phyloP scores from a whole-genome alignment of 352 stramenopile species.

The Pythium chondricola region DNA sequence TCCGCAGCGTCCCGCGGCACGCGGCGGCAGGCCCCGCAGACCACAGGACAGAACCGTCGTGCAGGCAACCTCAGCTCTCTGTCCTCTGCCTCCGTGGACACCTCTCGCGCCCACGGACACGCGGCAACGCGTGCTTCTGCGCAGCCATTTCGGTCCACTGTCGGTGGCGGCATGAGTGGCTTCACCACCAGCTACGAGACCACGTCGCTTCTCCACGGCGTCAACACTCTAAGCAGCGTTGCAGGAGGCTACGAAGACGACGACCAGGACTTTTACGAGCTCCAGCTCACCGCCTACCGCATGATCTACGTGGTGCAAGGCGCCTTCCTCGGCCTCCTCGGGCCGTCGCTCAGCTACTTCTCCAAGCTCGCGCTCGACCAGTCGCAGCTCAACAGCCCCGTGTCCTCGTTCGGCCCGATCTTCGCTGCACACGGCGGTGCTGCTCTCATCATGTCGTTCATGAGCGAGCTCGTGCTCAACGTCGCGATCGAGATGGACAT shows the following conservation, averaged over 20 bases:
- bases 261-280: slow-evolving; percentile 29
- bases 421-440: slow-evolving; percentile 67
- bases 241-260: slow-evolving; percentile 24
- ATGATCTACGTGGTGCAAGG: slow-evolving; percentile 66
- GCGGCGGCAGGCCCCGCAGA: not conserved
- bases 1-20: not conserved
- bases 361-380: slow-evolving; percentile 36
- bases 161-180: no score
- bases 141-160: not conserved
- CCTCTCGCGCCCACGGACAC: slow-evolving; percentile 2
- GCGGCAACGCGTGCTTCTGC: not conserved
- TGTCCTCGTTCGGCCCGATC: slow-evolving; percentile 65
- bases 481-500: slow-evolving; percentile 57
- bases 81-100: slow-evolving; percentile 5
- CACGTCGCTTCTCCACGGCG: slow-evolving; percentile 17
- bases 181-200: slow-evolving; percentile 2
- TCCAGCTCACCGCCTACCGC: slow-evolving; percentile 62
- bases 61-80: slow-evolving; percentile 11
- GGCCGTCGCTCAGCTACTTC: slow-evolving; percentile 60
- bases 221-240: not conserved
- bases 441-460: slow-evolving; percentile 68
- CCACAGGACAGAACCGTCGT: slow-evolving; percentile 1
- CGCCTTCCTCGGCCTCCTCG: slow-evolving; percentile 57
- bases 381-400: slow-evolving; percentile 34
- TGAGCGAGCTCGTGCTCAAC: slow-evolving; percentile 72